Evolutionary conservation across 2,329 filamentous ascomycete species (phyloP).

Genomic region (Pseudocercospora macadamiae): DNA sequence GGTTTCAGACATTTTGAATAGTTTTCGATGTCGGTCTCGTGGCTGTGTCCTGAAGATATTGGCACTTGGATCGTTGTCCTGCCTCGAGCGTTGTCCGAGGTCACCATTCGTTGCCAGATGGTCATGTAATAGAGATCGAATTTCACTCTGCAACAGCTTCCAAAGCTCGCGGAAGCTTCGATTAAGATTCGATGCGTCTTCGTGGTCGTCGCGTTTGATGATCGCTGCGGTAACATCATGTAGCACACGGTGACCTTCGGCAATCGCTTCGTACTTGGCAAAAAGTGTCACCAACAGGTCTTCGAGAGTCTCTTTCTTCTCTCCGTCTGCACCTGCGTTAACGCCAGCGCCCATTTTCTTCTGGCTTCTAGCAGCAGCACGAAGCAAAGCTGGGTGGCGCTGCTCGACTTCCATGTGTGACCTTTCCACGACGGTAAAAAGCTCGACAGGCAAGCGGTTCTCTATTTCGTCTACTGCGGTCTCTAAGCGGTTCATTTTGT

Average conservation of each 20-base stretch:
- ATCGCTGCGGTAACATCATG: constrained; percentile 91
- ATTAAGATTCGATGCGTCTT: constrained; percentile 67
- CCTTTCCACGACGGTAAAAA: constrained; percentile 92
- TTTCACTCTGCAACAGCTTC: constrained; percentile 98
- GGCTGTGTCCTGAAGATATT: constrained; percentile 58
- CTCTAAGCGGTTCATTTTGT: constrained; percentile 85
- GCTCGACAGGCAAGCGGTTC: constrained; percentile 87
- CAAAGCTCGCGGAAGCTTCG: constrained; percentile 95
- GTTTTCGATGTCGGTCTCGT: constrained; percentile 59
- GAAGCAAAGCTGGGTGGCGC: constrained; percentile 81
- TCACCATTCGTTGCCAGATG: constrained; percentile 93
- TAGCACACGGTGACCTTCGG: constrained; percentile 89
- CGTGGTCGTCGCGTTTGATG: constrained; percentile 72
- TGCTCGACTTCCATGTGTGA: constrained; percentile 93
- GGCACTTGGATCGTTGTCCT: constrained; percentile 51
- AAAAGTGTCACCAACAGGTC: constrained; percentile 91
- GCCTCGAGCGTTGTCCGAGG: constrained; percentile 60
- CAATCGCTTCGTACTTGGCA: constrained; percentile 95
- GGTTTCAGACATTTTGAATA: constrained; percentile 86
- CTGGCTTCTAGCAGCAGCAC: constrained; percentile 54
- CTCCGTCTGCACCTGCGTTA: constrained; percentile 36
- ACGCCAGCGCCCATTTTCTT: constrained; percentile 39
- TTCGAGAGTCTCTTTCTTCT: constrained; percentile 74
- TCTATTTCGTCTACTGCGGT: constrained; percentile 87
- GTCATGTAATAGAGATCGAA: constrained; percentile 89